Percentiles rank a stretch among this genome's conserved stretches.
These are phyloP conservation scores for Ceriops decandra DNA, from an alignment of 345 rosid species.

Conservation along the genomic window DNA sequence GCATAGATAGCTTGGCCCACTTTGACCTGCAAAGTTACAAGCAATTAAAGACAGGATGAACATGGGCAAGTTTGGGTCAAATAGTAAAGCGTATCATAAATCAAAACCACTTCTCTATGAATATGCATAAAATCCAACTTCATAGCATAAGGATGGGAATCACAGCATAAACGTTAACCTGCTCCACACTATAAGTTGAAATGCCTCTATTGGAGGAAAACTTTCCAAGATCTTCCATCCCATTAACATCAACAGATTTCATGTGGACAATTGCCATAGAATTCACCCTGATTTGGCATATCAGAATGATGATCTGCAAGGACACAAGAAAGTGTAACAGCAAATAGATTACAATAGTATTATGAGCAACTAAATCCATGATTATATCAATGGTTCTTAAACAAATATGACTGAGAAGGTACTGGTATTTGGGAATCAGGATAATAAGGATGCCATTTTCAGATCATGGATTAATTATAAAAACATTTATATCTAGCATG, in stretches of 20 bases:
- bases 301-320: conserved; percentile 56
- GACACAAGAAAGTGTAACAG: conserved; percentile 19
- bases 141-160: neutral
- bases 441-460: neutral
- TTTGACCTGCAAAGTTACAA: conserved; percentile 43
- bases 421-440: neutral
- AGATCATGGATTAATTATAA: neutral
- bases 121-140: neutral
- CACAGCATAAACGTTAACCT: conserved; percentile 41
- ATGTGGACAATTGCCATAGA: conserved; percentile 67
- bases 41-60: conserved; percentile 10
- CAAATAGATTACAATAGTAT: neutral
- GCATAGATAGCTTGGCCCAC: conserved; percentile 78
- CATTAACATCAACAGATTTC: conserved; percentile 44
- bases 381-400: no score
- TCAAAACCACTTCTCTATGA: neutral
- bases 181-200: conserved; percentile 56
- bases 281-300: conserved; percentile 79
- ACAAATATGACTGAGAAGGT: no score
- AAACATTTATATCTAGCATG: neutral
- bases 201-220: conserved; percentile 29
- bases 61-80: neutral
- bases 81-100: neutral
- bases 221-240: conserved; percentile 31
- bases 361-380: neutral